These are phyloP conservation scores for Beauveria sp. DNA, from an alignment of 2,329 filamentous ascomycete genomes.

Conservation along the genomic window DNA sequence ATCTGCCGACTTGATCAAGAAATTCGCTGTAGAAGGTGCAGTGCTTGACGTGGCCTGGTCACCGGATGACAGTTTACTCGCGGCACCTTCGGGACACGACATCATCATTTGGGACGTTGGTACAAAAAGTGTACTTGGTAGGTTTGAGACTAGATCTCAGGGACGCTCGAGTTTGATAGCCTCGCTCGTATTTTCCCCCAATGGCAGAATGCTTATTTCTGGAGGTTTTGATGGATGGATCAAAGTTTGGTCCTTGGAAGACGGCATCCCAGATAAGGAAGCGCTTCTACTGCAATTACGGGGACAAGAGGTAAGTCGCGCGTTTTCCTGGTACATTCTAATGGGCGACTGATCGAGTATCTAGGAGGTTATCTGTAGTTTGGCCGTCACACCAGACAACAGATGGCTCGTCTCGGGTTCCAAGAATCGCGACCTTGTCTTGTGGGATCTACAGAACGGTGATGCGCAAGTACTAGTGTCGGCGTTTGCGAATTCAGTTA, in stretches of 20 bases:
- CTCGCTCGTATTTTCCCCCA: neutral
- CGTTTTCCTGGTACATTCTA: neutral
- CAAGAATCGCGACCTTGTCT: neutral
- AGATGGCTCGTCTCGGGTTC: neutral
- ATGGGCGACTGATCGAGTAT: neutral
- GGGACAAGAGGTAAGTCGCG: neutral
- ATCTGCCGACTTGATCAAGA: neutral
- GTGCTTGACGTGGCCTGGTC: neutral
- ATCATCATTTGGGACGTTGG: neutral
- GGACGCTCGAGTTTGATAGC: neutral
- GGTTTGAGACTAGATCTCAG: neutral
- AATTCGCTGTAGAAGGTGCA: neutral
- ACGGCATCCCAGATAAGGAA: neutral
- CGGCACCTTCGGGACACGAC: neutral
- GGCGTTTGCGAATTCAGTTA: neutral
- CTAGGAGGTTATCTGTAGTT: neutral
- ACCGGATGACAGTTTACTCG: neutral
- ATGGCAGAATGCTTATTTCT: neutral
- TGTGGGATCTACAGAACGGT: neutral
- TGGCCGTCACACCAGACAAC: neutral
- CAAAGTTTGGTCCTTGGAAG: neutral
- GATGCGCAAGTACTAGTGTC: neutral
- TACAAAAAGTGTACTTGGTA: neutral
- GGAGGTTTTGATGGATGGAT: neutral
- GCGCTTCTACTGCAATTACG: neutral